These are phyloP conservation scores for Syzygium oleosum DNA, from an alignment of 345 rosid species.

Conservation along the genomic window DNA sequence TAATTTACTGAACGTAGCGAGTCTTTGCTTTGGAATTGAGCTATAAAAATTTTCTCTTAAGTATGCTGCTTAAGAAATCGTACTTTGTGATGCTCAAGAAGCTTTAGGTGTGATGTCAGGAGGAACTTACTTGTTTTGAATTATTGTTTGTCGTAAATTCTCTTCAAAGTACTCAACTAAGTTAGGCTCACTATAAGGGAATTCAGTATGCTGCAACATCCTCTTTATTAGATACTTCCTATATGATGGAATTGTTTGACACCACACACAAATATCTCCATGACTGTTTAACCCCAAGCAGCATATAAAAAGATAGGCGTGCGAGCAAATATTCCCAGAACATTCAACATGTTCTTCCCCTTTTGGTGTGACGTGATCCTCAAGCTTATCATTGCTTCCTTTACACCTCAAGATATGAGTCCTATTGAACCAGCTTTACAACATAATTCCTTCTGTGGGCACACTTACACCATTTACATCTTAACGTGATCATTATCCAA, in stretches of 20 bases:
- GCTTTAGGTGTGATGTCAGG: background rate
- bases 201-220: background rate
- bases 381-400: background rate
- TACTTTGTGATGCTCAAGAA: background rate
- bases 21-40: background rate
- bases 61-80: background rate
- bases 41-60: background rate
- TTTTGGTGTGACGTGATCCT: background rate
- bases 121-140: background rate
- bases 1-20: background rate
- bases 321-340: background rate
- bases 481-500: background rate
- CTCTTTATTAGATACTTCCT: background rate
- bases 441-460: background rate
- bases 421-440: background rate
- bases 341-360: background rate
- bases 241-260: background rate
- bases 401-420: background rate
- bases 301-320: background rate
- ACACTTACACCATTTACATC: background rate
- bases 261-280: background rate
- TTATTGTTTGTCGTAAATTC: background rate
- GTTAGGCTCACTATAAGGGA: background rate
- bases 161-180: background rate
- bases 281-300: background rate